Evolutionary conservation across 2,329 filamentous ascomycete species (phyloP), one percentile per base, ranked within the genome.

Genomic region (Fusarium miscanthi): DNA sequence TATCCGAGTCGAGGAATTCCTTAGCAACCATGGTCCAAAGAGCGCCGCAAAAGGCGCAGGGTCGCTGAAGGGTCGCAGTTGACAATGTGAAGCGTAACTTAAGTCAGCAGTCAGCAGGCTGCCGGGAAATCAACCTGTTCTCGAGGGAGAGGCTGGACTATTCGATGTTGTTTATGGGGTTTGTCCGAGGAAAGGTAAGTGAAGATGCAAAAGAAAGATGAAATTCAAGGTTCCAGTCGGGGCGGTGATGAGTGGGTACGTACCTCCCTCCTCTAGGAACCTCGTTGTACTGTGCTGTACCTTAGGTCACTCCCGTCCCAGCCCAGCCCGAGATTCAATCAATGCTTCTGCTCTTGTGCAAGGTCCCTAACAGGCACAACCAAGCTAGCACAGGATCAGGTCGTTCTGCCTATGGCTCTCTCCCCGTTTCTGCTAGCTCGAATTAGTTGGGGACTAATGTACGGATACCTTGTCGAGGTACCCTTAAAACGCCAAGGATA

Each of bases 1-100:
- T 86, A 82, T 91, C 87, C 74, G 88, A 90, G 86, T 90, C 87
- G 78, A 92, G 85, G 79, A 86, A 85, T 84, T 90, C 88, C 84
- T 89, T 90, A 78, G 77, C 75, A 75, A 82, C 81, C 87, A 89
- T 90, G 78, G 77, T 78, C 30, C 73, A 70, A 72, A 74, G 72
- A 70, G 78, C 78, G 78, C 78, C 80, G 75, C 73, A 76, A 73
- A 74, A 78, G 78, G 79, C 79, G 80, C 78, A 75, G 72, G 63
- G 77, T 75, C 70, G 78, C 74, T 71, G 70, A 72, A 69, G 59
- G 69, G 72, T 66, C 64, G 68, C 63, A 60, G 59, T 59, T 61
- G 59, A 45, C 53, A 41, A 60, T 70, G 52, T 68, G 51, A 62
- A 62, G 52, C 51, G n/a, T 35, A 57, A 54, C 31, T 61, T 43